These are phyloP conservation scores for Castanea crenata DNA, from an alignment of 306 rosid species.

Conservation along the genomic window DNA sequence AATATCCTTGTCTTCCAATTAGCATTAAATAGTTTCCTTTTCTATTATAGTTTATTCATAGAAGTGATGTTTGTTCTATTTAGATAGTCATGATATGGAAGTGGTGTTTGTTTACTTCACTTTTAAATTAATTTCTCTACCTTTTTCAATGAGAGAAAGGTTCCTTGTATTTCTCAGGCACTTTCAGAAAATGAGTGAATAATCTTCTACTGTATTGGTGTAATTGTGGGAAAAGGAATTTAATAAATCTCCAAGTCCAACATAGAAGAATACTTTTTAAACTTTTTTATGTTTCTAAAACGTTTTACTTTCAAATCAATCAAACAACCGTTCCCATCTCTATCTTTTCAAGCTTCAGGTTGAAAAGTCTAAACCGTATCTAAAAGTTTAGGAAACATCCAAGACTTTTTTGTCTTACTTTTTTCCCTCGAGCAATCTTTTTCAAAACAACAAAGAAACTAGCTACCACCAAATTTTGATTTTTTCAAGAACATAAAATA, in stretches of 20 bases:
- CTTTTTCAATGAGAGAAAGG: conserved; percentile 5
- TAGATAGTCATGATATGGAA: neutral
- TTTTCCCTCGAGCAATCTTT: conserved; percentile 26
- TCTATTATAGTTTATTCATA: neutral
- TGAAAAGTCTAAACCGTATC: conserved; percentile 25
- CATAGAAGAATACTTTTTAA: conserved; percentile 21
- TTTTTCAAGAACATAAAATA: conserved; percentile 8
- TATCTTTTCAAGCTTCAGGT: conserved; percentile 39
- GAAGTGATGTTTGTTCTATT: no score
- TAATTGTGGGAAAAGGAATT: conserved; percentile 19
- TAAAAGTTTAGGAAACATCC: conserved; percentile 23
- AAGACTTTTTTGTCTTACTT: conserved; percentile 3
- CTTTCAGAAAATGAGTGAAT: conserved; percentile 23
- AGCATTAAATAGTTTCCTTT: neutral
- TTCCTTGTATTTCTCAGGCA: neutral
- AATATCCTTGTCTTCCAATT: conserved; percentile 5
- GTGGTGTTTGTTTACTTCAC: neutral
- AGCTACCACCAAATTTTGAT: conserved; percentile 14
- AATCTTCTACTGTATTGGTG: conserved; percentile 13
- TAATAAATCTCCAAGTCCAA: conserved; percentile 30
- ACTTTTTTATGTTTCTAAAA: conserved; percentile 44
- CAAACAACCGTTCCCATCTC: conserved; percentile 22
- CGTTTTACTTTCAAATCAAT: conserved; percentile 22
- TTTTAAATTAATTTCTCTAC: neutral
- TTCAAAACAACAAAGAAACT: conserved; percentile 15